Evolutionary conservation across 768 basidiomycete genomes (phyloP).

Genomic region (Neoboletus subvelutipes): DNA sequence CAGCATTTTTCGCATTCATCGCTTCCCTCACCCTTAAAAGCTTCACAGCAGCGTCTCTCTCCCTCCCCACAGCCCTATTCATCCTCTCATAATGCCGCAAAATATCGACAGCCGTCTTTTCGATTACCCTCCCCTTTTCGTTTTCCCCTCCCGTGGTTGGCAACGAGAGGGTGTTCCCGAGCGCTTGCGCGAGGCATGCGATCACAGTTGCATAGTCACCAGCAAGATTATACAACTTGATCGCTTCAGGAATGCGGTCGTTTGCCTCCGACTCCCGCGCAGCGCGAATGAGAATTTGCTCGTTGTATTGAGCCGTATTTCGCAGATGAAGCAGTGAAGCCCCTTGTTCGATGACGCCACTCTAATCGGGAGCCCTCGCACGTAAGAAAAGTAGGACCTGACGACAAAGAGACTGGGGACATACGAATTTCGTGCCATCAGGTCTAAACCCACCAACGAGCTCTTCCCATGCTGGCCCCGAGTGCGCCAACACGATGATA

Average conservation of each 20-base stretch:
- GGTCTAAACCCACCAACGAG: constrained; percentile 90
- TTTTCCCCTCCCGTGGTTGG: constrained; percentile 46
- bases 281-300: constrained; percentile 78
- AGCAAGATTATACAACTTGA: constrained; percentile 94
- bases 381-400: not conserved
- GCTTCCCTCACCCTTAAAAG: constrained; percentile 82
- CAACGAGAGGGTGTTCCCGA: constrained; percentile 79
- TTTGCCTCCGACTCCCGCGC: constrained; percentile 82
- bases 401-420: constrained; percentile 30
- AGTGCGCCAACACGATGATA: constrained; percentile 76
- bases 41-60: constrained; percentile 69
- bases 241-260: constrained; percentile 83
- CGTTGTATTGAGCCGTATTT: constrained; percentile 68
- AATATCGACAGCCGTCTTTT: constrained; percentile 75
- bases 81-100: constrained; percentile 77
- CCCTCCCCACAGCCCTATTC: constrained; percentile 69
- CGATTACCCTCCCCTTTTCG: constrained; percentile 65
- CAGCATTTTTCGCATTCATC: constrained; percentile 68
- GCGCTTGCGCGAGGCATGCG: constrained; percentile 78
- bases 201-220: constrained; percentile 89
- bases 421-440: constrained; percentile 87
- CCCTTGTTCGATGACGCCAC: constrained; percentile 84
- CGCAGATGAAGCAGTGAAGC: constrained; percentile 72
- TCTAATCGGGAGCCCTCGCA: constrained; percentile 41
- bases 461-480: constrained; percentile 85